Evolutionary conservation across 163 green algal species (phyloP), one percentile per base, ranked within the genome.

Genomic region (Scenedesmus sp.): DNA sequence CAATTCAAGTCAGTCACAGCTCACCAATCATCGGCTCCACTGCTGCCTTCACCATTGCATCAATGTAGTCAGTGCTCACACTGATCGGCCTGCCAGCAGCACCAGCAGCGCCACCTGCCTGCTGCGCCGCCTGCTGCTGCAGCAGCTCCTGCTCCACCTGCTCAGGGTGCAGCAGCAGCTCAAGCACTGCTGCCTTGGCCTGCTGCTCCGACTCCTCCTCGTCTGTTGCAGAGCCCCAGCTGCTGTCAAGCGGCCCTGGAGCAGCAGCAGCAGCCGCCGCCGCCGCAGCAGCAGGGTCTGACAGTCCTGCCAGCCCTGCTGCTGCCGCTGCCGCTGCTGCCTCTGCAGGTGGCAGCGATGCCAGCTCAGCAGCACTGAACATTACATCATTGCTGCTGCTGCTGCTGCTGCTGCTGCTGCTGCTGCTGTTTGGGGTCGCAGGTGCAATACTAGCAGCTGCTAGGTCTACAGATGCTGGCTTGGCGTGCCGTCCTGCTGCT

Each of bases 131-230:
- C 77, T 89, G 62, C 84, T 82, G 62, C 62, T 55, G 34, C 64
- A 79, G 84, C 34, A 64, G 62, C 74, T 82, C 4, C 74, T 82
- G n/a, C 84, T 87, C 57, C 9, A n/a, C 8, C 16, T 87, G 15
- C 56, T 82, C n/a, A 20, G 88, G 88, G 52, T 92, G 88, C 73
- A 57, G 23, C n/a, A 92, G 79, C 52, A 92, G 88, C 59, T 82
- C 76, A 18, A 88, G 59, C 26, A 92, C 88, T 6, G 2, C 6
- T 34, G 55, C 73, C 82, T 92, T 88, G 34, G 88, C 79, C 15
- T 60, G 55, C 76, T 86, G 73, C 56, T 85, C 86, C 20, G 56
- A n/a, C 82, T 88, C 59, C 52, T 88, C 62, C 46, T 92, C 88
- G 2, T 85, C 16, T 60, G 6, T 82, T 60, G 34, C 79, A 62